Base-by-base conservation (phyloP, 306 rosid genomes). In the Psophocarpus tetragonolobus region DNA sequence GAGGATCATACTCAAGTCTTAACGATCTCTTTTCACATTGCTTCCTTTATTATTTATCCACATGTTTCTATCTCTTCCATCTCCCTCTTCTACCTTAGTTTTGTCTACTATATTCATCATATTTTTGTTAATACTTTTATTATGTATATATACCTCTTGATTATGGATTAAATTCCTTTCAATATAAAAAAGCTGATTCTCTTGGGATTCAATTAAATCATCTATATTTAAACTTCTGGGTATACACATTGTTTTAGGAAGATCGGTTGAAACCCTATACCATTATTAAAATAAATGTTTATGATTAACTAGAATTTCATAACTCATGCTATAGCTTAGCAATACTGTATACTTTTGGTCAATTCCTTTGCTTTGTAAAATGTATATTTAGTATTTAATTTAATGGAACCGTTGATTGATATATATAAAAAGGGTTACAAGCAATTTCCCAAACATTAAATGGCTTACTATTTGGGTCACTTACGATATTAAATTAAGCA, bases 231-330 rank as follows among this genome's bases (percentile, higher is more conserved):
- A 42, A 67, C 39, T 74, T 53, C 14, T 53, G 32, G 29, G 36
- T 63, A 60, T 47, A 67, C 10, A 1, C 10, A 36, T 14, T 6
- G 3, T 27, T 54, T 24, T 54, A 51, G 18, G 71, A 44, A 44
- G 67, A 72, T 54, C 6, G 36, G 47, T 38, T 64, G 41, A 47
- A 26, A 11, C 14, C 65, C 57, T 38, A 38, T 10, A 56, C 17
- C 75, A 54, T 44, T 54, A 18, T 77, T 13, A 29, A 38, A 57
- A 38, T n/a, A 73, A 73, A 73, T 58, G 12, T 35, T 77, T 4
- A n/a, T 39, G 12, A 2, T 57, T 62, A 51, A n/a, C 67, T 63
- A 65, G 68, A 17, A n/a, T 26, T 54, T 24, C 50, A 68, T n/a
- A n/a, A n/a, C n/a, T n/a, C n/a, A n/a, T n/a, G n/a, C n/a, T n/a